phyloP scores from a whole-genome alignment of 2,329 filamentous ascomycete genomes.

The Chalaropsis thielavioides region DNA sequence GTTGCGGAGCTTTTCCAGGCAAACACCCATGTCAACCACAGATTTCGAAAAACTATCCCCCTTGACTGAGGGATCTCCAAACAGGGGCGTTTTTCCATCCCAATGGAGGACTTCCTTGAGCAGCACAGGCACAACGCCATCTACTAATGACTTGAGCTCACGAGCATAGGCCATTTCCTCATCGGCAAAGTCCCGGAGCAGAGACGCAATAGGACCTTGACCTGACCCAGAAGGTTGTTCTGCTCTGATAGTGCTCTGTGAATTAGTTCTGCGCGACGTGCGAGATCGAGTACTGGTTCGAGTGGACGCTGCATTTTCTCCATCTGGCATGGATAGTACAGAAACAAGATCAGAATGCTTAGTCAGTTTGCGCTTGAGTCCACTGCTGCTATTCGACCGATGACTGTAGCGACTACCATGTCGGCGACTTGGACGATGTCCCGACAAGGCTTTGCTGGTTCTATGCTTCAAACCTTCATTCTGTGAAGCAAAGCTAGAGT shows the following conservation, averaged over 20 bases:
- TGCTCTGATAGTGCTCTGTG: slow-evolving; percentile 7
- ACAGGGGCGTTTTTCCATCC: slow-evolving; percentile 35
- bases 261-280: slow-evolving; percentile 8
- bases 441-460: slow-evolving; percentile 2
- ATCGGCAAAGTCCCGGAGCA: slow-evolving; percentile 64
- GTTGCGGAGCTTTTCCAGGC: slow-evolving; percentile 67
- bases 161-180: slow-evolving; percentile 82
- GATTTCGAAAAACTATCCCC: slow-evolving; percentile 56
- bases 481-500: slow-evolving; percentile 9
- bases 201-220: slow-evolving; percentile 49
- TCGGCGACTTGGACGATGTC: slow-evolving; percentile 3
- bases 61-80: slow-evolving; percentile 8
- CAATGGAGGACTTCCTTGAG: slow-evolving; percentile 70
- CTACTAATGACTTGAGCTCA: slow-evolving; percentile 83
- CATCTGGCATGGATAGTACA: slow-evolving; percentile 61
- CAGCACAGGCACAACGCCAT: slow-evolving; percentile 87
- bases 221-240: slow-evolving; percentile 4
- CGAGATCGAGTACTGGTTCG: slow-evolving; percentile 26
- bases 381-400: slow-evolving; percentile 20
- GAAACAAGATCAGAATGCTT: slow-evolving; percentile 92
- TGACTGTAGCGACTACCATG: slow-evolving; percentile 12
- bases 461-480: background rate
- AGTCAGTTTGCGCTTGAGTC: slow-evolving; percentile 61
- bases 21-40: slow-evolving; percentile 86
- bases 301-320: slow-evolving; percentile 44